Percentiles rank a stretch among this genome's conserved stretches.
Evolutionary conservation across 352 stramenopile species (phyloP).

Genomic region (Pythium folliculosum): DNA sequence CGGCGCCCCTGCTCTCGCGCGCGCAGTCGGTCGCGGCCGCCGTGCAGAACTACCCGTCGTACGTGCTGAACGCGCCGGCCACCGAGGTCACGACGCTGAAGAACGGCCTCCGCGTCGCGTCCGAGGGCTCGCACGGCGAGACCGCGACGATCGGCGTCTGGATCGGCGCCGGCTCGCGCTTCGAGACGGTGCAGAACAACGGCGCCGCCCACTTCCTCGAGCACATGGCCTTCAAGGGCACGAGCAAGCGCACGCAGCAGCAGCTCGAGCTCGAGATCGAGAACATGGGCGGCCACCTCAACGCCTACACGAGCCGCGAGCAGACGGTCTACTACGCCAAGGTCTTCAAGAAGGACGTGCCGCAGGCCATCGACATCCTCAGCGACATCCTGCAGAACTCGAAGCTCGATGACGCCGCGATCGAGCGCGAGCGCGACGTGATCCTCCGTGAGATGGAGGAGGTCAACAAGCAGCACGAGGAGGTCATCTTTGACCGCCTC

Average conservation of each 20-base stretch:
- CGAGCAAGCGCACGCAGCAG: conserved; percentile 94
- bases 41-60: conserved; percentile 82
- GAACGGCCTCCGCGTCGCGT: conserved; percentile 98
- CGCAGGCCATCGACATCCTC: conserved; percentile 97
- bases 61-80: conserved; percentile 91
- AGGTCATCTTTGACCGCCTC: conserved; percentile 99
- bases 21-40: conserved; percentile 67
- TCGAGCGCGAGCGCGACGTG: conserved; percentile 98
- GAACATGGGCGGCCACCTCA: conserved; percentile 99
- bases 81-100: conserved; percentile 97
- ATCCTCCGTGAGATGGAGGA: conserved; percentile 99
- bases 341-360: conserved; percentile 99
- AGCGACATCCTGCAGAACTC: conserved; percentile 99
- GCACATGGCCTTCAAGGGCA: conserved; percentile 99
- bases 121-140: conserved; percentile 95
- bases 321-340: conserved; percentile 99
- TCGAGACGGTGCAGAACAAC: conserved; percentile 99
- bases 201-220: conserved; percentile 99
- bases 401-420: conserved; percentile 95
- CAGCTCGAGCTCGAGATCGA: conserved; percentile 99
- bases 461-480: conserved; percentile 98
- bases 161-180: conserved; percentile 96
- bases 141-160: conserved; percentile 98
- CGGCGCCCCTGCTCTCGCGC: conserved; percentile 52
- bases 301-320: conserved; percentile 99